Conservation (phyloP, 257 asterid genomes). For the Avicennia marina region DNA sequence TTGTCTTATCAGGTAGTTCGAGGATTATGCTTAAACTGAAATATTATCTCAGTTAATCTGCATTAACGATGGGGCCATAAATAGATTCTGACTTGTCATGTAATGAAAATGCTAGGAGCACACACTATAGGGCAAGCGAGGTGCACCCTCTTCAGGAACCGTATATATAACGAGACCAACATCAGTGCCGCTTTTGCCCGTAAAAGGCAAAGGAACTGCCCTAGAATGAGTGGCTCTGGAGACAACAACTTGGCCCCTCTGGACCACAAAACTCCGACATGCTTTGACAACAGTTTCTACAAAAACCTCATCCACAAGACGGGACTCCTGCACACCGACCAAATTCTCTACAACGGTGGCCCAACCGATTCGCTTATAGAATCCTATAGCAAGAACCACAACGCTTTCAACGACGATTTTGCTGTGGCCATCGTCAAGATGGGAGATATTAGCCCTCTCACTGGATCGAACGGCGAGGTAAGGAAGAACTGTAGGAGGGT, state of each 20-base stretch:
- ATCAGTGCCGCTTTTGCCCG: slow-evolving; percentile 47
- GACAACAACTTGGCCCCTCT: slow-evolving; percentile 88
- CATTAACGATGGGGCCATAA: too few species aligned
- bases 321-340: slow-evolving; percentile 92
- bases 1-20: slow-evolving; percentile 65
- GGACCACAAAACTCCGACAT: slow-evolving; percentile 52
- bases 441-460: slow-evolving; percentile 81
- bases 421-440: slow-evolving; percentile 63
- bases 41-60: too few species aligned
- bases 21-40: too few species aligned
- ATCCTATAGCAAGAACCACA: slow-evolving; percentile 28
- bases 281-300: slow-evolving; percentile 69
- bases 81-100: too few species aligned
- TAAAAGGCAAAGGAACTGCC: slow-evolving; percentile 53
- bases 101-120: slow-evolving; percentile 35
- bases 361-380: slow-evolving; percentile 49
- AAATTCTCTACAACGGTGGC: slow-evolving; percentile 65
- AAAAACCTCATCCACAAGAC: slow-evolving; percentile 43
- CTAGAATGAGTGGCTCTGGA: slow-evolving; percentile 44
- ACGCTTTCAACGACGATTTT: slow-evolving; percentile 48
- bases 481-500: slow-evolving; percentile 73
- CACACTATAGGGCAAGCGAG: slow-evolving; percentile 93
- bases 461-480: slow-evolving; percentile 69
- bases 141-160: slow-evolving; percentile 73
- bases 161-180: slow-evolving; percentile 72